A percentile compares a stretch with the other conserved stretches of the same genome.
These are phyloP conservation scores for Penicillium parvum DNA, from an alignment of 495 filamentous ascomycete genomes.

Conservation along the genomic window DNA sequence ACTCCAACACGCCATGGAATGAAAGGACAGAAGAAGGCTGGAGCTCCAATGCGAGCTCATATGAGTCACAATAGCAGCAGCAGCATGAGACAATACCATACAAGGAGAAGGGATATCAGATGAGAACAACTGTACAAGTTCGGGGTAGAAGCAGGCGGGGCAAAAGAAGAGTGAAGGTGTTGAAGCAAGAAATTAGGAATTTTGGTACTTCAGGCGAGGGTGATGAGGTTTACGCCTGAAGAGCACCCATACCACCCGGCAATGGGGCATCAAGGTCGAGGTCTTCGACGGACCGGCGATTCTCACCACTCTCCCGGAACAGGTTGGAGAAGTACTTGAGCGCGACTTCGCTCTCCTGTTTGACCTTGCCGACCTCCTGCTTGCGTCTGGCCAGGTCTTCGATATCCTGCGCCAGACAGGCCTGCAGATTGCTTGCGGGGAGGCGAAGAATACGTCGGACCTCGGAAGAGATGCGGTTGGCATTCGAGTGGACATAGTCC, in stretches of 20 bases:
- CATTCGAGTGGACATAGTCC: conserved; percentile 90
- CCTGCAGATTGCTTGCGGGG: conserved; percentile 76
- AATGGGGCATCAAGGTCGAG: conserved; percentile 72
- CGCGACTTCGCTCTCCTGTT: conserved; percentile 69
- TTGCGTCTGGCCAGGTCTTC: conserved; percentile 73
- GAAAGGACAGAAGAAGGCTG: background rate
- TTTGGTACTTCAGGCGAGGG: background rate
- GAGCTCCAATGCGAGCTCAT: background rate
- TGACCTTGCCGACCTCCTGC: conserved; percentile 73
- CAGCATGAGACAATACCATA: background rate
- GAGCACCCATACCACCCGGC: conserved; percentile 37
- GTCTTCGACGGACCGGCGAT: conserved; percentile 65
- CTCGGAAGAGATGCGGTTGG: conserved; percentile 72
- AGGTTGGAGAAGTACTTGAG: conserved; percentile 86
- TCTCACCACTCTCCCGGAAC: conserved; percentile 66
- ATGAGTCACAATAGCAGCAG: background rate
- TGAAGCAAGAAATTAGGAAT: background rate
- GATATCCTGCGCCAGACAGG: conserved; percentile 72
- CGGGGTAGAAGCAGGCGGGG: conserved; percentile 1
- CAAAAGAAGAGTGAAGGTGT: background rate
- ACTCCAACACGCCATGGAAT: conserved; percentile 21
- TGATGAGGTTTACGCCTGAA: conserved; percentile 15
- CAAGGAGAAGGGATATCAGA: conserved; percentile 16
- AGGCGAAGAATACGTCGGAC: conserved; percentile 82
- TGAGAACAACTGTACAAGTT: conserved; percentile 9